Evolutionary conservation across 1,284 basidiomycete genomes (phyloP).

Genomic region (Cryptococcus depauperatus): DNA sequence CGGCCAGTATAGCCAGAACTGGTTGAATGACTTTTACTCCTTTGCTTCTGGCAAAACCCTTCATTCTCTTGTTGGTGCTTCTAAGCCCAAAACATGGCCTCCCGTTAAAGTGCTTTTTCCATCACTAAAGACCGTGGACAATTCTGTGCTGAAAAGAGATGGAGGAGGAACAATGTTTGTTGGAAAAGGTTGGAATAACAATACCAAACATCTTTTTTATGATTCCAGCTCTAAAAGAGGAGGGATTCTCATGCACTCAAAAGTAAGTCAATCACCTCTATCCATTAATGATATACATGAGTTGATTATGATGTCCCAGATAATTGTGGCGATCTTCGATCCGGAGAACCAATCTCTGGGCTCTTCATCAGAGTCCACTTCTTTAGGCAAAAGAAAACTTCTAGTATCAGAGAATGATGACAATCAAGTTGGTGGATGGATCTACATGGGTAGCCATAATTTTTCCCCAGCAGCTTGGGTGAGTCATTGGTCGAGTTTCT

Average conservation of each 20-base stretch:
- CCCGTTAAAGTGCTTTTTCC: slow-evolving; percentile 43
- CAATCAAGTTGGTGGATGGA: slow-evolving; percentile 33
- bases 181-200: slow-evolving; percentile 26
- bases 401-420: slow-evolving; percentile 27
- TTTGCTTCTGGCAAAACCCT: slow-evolving; percentile 24
- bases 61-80: slow-evolving; percentile 10
- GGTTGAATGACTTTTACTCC: slow-evolving; percentile 38
- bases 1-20: slow-evolving; percentile 34
- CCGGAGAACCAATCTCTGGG: slow-evolving; percentile 12
- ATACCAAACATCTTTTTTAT: slow-evolving; percentile 30
- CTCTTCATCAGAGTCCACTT: slow-evolving; percentile 4
- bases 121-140: slow-evolving; percentile 34
- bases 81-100: slow-evolving; percentile 27
- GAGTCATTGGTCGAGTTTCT: not conserved
- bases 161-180: slow-evolving; percentile 45
- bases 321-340: slow-evolving; percentile 38
- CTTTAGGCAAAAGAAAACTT: slow-evolving; percentile 26
- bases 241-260: slow-evolving; percentile 44
- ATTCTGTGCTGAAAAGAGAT: slow-evolving; percentile 22
- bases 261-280: too few species aligned
- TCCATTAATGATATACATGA: not conserved
- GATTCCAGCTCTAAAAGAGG: slow-evolving; percentile 43
- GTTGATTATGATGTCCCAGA: slow-evolving; percentile 13
- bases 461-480: slow-evolving; percentile 42
- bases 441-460: slow-evolving; percentile 42